Evolutionary conservation across 2,329 filamentous ascomycete species (phyloP).

Genomic region (Pseudogymnoascus destructans): DNA sequence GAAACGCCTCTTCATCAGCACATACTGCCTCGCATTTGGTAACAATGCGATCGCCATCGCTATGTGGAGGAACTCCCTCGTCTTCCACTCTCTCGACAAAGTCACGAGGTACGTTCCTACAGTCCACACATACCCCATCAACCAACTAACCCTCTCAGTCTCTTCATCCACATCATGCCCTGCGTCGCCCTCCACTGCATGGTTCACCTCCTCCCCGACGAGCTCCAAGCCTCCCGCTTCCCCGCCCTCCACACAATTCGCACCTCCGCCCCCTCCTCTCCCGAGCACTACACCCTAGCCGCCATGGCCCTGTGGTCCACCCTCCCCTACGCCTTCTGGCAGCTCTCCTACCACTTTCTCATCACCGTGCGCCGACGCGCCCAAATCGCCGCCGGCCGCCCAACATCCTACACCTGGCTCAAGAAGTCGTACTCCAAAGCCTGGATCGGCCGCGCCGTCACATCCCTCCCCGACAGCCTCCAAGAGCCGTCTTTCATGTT

Average conservation of each 20-base stretch:
- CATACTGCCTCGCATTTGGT: conserved; percentile 84
- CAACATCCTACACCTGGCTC: conserved; percentile 96
- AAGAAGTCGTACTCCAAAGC: conserved; percentile 80
- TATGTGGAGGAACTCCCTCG: conserved; percentile 97
- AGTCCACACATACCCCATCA: not conserved
- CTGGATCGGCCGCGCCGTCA: conserved; percentile 76
- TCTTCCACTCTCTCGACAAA: conserved; percentile 98
- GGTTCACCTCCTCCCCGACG: conserved; percentile 63
- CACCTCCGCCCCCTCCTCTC: conserved; percentile 50
- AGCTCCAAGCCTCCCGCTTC: conserved; percentile 56
- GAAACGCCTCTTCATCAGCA: conserved; percentile 81
- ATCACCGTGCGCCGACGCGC: conserved; percentile 91
- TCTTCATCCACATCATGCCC: conserved; percentile 99
- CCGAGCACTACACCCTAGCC: conserved; percentile 63
- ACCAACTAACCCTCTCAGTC: conserved; percentile 30
- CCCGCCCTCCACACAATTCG: conserved; percentile 79
- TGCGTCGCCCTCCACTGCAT: conserved; percentile 87
- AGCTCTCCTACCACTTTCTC: conserved; percentile 81
- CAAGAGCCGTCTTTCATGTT: conserved; percentile 92
- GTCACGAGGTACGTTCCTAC: conserved; percentile 54
- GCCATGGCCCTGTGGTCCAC: conserved; percentile 94
- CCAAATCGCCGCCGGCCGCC: conserved; percentile 88
- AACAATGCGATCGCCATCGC: conserved; percentile 97
- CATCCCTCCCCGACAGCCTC: conserved; percentile 58
- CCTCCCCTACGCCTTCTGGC: conserved; percentile 85